phyloP scores from a whole-genome alignment of 2,329 filamentous ascomycete species.

The Zymoseptoria crescenta region DNA sequence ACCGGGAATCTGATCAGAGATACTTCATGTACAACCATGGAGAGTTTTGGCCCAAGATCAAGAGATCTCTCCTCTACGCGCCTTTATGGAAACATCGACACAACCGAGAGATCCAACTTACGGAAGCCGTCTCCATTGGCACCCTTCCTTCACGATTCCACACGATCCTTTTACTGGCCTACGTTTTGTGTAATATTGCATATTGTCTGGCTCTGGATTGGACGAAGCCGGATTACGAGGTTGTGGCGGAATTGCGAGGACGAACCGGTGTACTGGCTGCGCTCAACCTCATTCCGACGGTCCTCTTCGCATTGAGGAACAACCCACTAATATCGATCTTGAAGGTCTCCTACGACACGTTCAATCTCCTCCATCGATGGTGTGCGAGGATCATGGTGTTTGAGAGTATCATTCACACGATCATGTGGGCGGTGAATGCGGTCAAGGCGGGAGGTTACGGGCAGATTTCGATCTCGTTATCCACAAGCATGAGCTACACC shows the following conservation, averaged over 20 bases:
- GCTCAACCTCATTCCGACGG: conserved; percentile 84
- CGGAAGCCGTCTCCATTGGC: conserved; percentile 60
- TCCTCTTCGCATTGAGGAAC: conserved; percentile 84
- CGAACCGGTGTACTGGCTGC: conserved; percentile 75
- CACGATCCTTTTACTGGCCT: conserved; percentile 57
- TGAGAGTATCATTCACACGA: conserved; percentile 62
- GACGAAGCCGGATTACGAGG: conserved; percentile 16
- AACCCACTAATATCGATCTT: conserved; percentile 80
- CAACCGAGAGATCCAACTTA: conserved; percentile 65
- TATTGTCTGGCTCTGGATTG: conserved; percentile 67
- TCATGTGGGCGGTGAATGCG: conserved; percentile 65
- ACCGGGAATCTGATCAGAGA: conserved; percentile 33
- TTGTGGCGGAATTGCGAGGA: conserved; percentile 76
- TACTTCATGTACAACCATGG: conserved; percentile 42
- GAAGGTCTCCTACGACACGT: conserved; percentile 89
- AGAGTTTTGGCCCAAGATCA: conserved; percentile 49
- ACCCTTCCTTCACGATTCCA: conserved; percentile 76
- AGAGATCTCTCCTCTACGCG: conserved; percentile 59
- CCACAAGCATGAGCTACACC: conserved; percentile 54
- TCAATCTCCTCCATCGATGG: conserved; percentile 85
- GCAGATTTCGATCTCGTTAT: conserved; percentile 48
- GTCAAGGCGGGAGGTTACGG: conserved; percentile 52
- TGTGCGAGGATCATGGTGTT: conserved; percentile 65
- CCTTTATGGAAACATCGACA: conserved; percentile 68
- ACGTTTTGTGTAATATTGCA: conserved; percentile 64